Base-by-base conservation (phyloP, 2,329 filamentous ascomycete species). In the Tolypocladium ovalisporum region DNA sequence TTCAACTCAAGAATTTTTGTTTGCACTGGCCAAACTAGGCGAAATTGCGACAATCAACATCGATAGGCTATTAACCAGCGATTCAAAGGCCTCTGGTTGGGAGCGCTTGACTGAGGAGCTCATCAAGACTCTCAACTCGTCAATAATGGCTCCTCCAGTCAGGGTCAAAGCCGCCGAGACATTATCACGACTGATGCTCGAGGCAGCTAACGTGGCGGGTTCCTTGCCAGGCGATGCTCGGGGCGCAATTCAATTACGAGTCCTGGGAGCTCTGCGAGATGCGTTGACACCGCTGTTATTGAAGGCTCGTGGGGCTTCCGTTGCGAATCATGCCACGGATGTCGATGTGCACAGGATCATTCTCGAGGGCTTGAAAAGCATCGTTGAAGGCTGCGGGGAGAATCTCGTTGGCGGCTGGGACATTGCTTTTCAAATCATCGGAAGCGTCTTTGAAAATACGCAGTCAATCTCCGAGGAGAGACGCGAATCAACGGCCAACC, bases 361-460 rank as follows among this genome's bases (percentile, higher is more conserved):
- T 29, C 79, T 96, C 1, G 90, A 96, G 62, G 87, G 88, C 0
- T 75, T 96, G 8, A 91, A 90, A 68, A 86, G 80, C 57, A 83
- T 97, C 24, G 79, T 99, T 2, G 93, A 97, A 66, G 87, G 91
- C 61, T 93, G 88, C 64, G 94, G 93, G 10, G 92, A 99, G 67
- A 85, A 84, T 0, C 79, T 97, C 7, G 77, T 88, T 17, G 86
- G 84, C 62, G 92, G 91, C 4, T 99, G 94, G 94, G 83, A 88
- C 53, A 81, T 90, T 54, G 85, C 90, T 0, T 94, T 99, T 63
- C 85, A 89, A 51, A 87, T 97, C 60, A 88, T 97, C 61, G 84
- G 86, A 61, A 92, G 85, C 65, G 88, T 93, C 2, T 96, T 97
- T 64, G 70, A 86, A 44, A 71, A 68, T 62, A 72, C 66, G 60